phyloP scores from a whole-genome alignment of 768 basidiomycete genomes.

The Candolleomyces efflorescens region DNA sequence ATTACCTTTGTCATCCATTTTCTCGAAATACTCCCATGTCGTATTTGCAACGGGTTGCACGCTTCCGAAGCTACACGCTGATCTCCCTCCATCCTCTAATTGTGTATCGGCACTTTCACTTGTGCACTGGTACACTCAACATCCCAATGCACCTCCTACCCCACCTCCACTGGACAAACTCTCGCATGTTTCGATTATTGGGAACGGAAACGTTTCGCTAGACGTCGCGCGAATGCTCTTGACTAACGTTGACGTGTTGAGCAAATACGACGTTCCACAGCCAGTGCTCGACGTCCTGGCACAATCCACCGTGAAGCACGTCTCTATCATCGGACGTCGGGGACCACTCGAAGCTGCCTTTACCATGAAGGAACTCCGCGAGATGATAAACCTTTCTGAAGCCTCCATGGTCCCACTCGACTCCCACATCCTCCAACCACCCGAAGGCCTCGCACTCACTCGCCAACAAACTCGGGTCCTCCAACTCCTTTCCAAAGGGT shows the following conservation, averaged over 20 bases:
- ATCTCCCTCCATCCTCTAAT: slow-evolving; percentile 40
- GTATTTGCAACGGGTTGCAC: slow-evolving; percentile 86
- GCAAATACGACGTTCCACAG: slow-evolving; percentile 73
- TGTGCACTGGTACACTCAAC: slow-evolving; percentile 96
- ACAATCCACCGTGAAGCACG: slow-evolving; percentile 60
- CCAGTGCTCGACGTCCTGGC: slow-evolving; percentile 66
- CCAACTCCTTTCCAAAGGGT: slow-evolving; percentile 63
- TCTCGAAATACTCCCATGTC: slow-evolving; percentile 77
- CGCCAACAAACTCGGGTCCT: slow-evolving; percentile 66
- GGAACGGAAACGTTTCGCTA: slow-evolving; percentile 93
- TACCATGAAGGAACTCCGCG: slow-evolving; percentile 89
- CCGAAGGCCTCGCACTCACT: slow-evolving; percentile 32
- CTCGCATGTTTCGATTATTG: slow-evolving; percentile 78
- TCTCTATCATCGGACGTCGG: slow-evolving; percentile 81
- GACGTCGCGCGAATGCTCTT: slow-evolving; percentile 91
- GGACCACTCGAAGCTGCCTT: slow-evolving; percentile 89
- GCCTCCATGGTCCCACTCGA: slow-evolving; percentile 65
- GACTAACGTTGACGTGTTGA: slow-evolving; percentile 56
- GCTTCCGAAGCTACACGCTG: slow-evolving; percentile 53
- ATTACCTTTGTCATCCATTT: slow-evolving; percentile 58
- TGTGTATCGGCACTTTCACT: slow-evolving; percentile 76
- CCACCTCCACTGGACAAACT: slow-evolving; percentile 63
- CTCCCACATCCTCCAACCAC: slow-evolving; percentile 34
- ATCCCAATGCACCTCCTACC: slow-evolving; percentile 58
- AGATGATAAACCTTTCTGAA: slow-evolving; percentile 66